These are phyloP conservation scores for Penicillium decumbens DNA, from an alignment of 2,329 filamentous ascomycete species.

Conservation along the genomic window DNA sequence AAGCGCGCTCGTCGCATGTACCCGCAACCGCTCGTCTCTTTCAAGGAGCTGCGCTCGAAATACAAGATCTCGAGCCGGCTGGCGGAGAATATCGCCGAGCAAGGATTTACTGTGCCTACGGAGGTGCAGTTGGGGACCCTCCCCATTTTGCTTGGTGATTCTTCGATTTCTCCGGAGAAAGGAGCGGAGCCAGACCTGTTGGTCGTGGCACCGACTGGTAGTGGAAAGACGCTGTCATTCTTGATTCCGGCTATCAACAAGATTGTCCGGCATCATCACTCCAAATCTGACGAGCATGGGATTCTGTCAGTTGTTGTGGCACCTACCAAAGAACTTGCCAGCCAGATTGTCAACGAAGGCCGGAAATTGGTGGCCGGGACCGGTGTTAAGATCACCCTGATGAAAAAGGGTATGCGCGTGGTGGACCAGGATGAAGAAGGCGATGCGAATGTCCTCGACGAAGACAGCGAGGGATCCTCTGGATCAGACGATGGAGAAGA, in stretches of 20 bases:
- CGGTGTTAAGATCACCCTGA: conserved; percentile 70
- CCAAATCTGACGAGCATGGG: conserved; percentile 53
- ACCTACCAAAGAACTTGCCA: conserved; percentile 74
- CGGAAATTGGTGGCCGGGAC: conserved; percentile 74
- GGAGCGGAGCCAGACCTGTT: conserved; percentile 64
- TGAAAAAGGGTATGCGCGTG: conserved; percentile 79
- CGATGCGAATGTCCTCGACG: conserved; percentile 38
- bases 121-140: conserved; percentile 88
- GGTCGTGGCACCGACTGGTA: conserved; percentile 88
- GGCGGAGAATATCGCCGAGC: conserved; percentile 71
- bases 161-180: conserved; percentile 36
- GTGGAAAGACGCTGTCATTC: conserved; percentile 93
- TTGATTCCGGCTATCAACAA: conserved; percentile 79
- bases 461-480: conserved; percentile 36
- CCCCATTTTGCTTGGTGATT: conserved; percentile 64
- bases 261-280: conserved; percentile 54
- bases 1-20: conserved; percentile 57
- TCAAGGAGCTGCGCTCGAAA: conserved; percentile 63
- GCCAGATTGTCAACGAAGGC: conserved; percentile 77
- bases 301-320: conserved; percentile 69
- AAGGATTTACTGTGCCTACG: conserved; percentile 82
- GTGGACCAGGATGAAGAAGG: conserved; percentile 45
- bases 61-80: conserved; percentile 72
- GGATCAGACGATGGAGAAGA: conserved; percentile 37
- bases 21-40: conserved; percentile 74